These are phyloP conservation scores for Chalciporus piperatus DNA, from an alignment of 768 basidiomycete genomes.

Conservation along the genomic window DNA sequence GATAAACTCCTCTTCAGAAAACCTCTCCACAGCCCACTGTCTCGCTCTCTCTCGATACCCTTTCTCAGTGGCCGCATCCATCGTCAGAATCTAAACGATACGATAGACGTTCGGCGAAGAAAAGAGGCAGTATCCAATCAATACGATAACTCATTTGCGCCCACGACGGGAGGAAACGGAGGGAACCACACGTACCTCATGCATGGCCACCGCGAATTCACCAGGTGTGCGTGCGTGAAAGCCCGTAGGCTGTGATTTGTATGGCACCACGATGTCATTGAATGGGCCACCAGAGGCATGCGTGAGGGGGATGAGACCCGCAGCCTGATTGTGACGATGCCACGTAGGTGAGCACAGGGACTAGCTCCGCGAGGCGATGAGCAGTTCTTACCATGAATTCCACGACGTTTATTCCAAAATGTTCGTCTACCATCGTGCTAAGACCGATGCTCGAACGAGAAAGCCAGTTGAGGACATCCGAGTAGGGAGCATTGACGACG, in stretches of 20 bases:
- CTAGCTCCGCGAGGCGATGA: background rate
- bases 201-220: constrained; percentile 65
- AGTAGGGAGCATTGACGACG: constrained; percentile 78
- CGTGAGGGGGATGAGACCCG: constrained; percentile 87
- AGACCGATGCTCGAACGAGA: constrained; percentile 78
- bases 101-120: background rate
- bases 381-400: constrained; percentile 82
- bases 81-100: constrained; percentile 39
- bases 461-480: constrained; percentile 67
- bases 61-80: constrained; percentile 52
- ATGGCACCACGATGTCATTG: constrained; percentile 86
- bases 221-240: constrained; percentile 72
- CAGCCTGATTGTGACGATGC: constrained; percentile 57
- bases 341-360: constrained; percentile 15
- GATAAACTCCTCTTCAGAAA: constrained; percentile 77
- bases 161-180: background rate
- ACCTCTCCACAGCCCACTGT: constrained; percentile 65
- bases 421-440: constrained; percentile 97
- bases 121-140: constrained; percentile 10
- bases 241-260: constrained; percentile 70
- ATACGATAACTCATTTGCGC: background rate
- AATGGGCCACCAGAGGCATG: constrained; percentile 94
- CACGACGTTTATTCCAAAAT: constrained; percentile 97
- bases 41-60: constrained; percentile 69
- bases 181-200: constrained; percentile 38